phyloP scores from a whole-genome alignment of 805 yeast genomes.

The Phaffomyces thermotolerans region DNA sequence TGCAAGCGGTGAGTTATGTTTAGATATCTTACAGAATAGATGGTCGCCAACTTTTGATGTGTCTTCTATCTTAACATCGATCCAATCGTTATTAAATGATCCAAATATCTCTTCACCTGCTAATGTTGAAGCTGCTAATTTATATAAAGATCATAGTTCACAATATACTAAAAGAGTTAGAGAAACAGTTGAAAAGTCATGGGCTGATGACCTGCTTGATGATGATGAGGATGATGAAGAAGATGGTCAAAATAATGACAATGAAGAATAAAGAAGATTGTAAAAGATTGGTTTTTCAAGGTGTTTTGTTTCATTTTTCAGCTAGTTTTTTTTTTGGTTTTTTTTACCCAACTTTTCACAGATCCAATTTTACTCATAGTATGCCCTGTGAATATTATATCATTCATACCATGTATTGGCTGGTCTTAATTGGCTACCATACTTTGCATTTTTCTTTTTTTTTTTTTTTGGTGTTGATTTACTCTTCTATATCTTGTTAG shows the following conservation, averaged over 20 bases:
- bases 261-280: slow-evolving; percentile 17
- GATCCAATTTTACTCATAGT: too few species aligned
- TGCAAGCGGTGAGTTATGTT: slow-evolving; percentile 89
- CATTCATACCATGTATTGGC: too few species aligned
- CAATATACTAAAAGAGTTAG: slow-evolving; percentile 88
- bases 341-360: neutral
- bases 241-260: slow-evolving; percentile 15
- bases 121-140: slow-evolving; percentile 93
- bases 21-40: slow-evolving; percentile 91
- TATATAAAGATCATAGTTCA: slow-evolving; percentile 90
- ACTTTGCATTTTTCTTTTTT: too few species aligned
- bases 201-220: slow-evolving; percentile 75
- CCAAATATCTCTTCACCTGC: slow-evolving; percentile 97
- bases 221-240: slow-evolving; percentile 37
- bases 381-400: too few species aligned
- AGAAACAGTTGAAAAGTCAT: slow-evolving; percentile 89
- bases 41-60: slow-evolving; percentile 99
- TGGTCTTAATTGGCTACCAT: too few species aligned
- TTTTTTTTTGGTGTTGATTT: too few species aligned
- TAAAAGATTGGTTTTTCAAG: neutral
- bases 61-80: slow-evolving; percentile 86
- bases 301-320: neutral
- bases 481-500: too few species aligned
- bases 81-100: slow-evolving; percentile 87
- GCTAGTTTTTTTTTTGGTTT: neutral